Conservation (phyloP, 768 basidiomycete species). For the Coprinopsis sp. region DNA sequence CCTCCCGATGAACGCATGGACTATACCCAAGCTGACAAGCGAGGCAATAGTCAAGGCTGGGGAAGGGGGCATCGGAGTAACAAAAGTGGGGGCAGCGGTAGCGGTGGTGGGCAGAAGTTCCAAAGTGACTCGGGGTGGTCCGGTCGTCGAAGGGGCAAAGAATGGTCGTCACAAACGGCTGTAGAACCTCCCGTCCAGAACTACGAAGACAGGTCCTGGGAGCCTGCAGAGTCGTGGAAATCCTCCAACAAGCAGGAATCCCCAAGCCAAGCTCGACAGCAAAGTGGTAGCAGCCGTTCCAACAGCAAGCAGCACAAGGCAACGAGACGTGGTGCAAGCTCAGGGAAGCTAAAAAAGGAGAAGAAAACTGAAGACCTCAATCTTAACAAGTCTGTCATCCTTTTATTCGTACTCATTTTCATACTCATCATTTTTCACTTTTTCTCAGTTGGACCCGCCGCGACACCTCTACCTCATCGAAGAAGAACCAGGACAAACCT, state of each 20-base stretch:
- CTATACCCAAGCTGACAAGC: slow-evolving; percentile 27
- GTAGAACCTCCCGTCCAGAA: slow-evolving; percentile 24
- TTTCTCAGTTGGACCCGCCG: slow-evolving; percentile 60
- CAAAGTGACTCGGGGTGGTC: slow-evolving; percentile 54
- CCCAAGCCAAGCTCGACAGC: slow-evolving; percentile 27
- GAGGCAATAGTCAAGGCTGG: slow-evolving; percentile 33
- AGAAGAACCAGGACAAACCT: slow-evolving; percentile 33
- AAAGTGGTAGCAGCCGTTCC: slow-evolving; percentile 34
- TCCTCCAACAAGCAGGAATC: slow-evolving; percentile 23
- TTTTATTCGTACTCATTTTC: slow-evolving; percentile 5
- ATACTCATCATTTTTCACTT: too few species aligned
- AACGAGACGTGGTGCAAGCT: slow-evolving; percentile 27
- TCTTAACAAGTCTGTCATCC: slow-evolving; percentile 62
- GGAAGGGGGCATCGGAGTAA: slow-evolving; percentile 36
- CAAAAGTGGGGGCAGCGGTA: too few species aligned
- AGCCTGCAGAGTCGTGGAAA: slow-evolving; percentile 68
- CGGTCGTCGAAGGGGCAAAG: slow-evolving; percentile 41
- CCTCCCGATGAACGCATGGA: slow-evolving; percentile 35
- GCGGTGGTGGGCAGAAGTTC: slow-evolving; percentile 26
- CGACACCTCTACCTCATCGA: slow-evolving; percentile 39
- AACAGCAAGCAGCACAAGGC: slow-evolving; percentile 27
- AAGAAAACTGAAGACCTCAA: slow-evolving; percentile 60
- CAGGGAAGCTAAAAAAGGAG: slow-evolving; percentile 40
- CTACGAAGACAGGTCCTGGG: slow-evolving; percentile 60
- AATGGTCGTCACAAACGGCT: slow-evolving; percentile 27